Conservation (phyloP, 2,329 filamentous ascomycete genomes). For the Aquanectria penicillioides region DNA sequence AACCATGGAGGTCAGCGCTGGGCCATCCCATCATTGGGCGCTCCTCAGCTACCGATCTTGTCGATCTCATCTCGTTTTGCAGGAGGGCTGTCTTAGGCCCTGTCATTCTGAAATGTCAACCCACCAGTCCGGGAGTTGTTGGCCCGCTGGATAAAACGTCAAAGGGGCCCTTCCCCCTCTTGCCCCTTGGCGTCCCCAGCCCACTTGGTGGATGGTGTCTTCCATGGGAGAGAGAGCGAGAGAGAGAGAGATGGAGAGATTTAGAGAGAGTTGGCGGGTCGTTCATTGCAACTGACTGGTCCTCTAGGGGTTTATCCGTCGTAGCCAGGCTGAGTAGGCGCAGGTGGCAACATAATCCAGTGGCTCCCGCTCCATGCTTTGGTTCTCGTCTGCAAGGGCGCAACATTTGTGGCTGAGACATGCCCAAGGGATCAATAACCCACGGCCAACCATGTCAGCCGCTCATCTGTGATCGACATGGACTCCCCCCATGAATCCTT, state of each 20-base stretch:
- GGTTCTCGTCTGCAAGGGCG: constrained; percentile 1
- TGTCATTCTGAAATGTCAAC: constrained; percentile 28
- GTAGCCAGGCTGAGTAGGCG: not conserved
- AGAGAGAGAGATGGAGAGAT: too few relatives aligned
- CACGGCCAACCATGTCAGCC: not conserved
- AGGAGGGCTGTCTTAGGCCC: constrained; percentile 22
- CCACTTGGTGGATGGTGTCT: too few relatives aligned
- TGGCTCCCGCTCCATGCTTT: not conserved
- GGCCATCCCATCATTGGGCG: too few relatives aligned
- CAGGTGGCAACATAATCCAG: not conserved
- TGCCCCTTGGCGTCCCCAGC: too few relatives aligned
- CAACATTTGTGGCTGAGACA: constrained; percentile 4
- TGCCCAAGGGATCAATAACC: constrained; percentile 10
- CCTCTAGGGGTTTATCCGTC: too few relatives aligned
- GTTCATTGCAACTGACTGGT: too few relatives aligned
- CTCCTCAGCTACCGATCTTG: constrained; percentile 25
- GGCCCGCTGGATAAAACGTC: too few relatives aligned
- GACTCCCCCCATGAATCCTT: not conserved
- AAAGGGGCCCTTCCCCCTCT: too few relatives aligned
- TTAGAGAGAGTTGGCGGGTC: too few relatives aligned
- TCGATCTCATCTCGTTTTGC: constrained; percentile 29
- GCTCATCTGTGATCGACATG: not conserved
- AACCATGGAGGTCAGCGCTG: too few relatives aligned
- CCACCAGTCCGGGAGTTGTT: constrained; percentile 3
- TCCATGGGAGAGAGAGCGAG: too few relatives aligned